A percentile compares a stretch with the other conserved stretches of the same genome.
phyloP scores from a whole-genome alignment of 2,329 filamentous ascomycete species.

The Botrytis elliptica region DNA sequence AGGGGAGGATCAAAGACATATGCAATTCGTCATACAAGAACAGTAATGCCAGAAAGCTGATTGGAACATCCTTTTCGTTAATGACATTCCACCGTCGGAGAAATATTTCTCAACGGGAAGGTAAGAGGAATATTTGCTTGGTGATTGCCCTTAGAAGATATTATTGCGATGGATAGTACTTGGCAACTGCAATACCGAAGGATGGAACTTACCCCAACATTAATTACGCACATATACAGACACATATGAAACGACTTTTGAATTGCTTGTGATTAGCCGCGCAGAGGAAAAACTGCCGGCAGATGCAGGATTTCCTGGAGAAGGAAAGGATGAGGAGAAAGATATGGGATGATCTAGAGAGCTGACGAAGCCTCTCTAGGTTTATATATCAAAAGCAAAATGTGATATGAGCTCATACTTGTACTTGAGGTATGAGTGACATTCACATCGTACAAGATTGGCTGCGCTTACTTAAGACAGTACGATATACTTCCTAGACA shows the following conservation, averaged over 20 bases:
- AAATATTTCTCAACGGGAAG: neutral
- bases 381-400: neutral
- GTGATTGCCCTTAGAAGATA: neutral
- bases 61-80: neutral
- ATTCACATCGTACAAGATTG: neutral
- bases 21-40: neutral
- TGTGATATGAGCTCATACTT: neutral
- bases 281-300: neutral
- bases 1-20: neutral
- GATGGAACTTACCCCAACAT: neutral
- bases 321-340: constrained; percentile 1
- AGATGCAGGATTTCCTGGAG: neutral
- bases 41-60: neutral
- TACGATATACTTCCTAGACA: neutral
- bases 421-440: neutral
- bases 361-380: constrained; percentile 5
- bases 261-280: neutral
- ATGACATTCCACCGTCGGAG: neutral
- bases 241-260: neutral
- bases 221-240: neutral
- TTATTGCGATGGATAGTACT: neutral
- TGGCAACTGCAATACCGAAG: neutral
- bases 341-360: neutral
- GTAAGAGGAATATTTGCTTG: neutral
- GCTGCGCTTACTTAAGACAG: neutral